Evolutionary conservation across 2,329 filamentous ascomycete genomes (phyloP), one percentile per base, ranked within the genome.

Genomic region (Metarhizium brunneum): DNA sequence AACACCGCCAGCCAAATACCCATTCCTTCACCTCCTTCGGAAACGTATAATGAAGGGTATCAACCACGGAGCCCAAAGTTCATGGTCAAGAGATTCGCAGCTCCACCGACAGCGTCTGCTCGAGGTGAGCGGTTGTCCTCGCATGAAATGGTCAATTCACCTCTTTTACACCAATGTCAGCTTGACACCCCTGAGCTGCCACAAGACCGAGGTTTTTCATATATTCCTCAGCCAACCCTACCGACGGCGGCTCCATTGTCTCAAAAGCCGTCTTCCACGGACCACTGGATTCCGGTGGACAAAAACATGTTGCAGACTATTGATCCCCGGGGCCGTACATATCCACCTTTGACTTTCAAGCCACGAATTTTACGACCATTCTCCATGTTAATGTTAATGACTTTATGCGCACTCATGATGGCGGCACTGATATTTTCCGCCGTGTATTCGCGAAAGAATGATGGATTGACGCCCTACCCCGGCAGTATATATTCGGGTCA

Each of bases 381-480:
- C 50, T 85, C 84, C 14, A 78, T 95, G 61, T 69, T 79, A 2
- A 63, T 79, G 30, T 75, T 89, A 58, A 79, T 84, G 57, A 66
- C 80, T 1, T 66, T 88, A 54, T 86, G 85, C 65, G 62, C 87
- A 2, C 69, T 87, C 38, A 91, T 95, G 83, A 79, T 88, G 49
- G 81, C 79, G 0, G 87, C 78, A 7, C 77, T 96, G 52, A 78
- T 90, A 30, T 86, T 92, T 66, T 84, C 82, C 60, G 88, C 87
- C 56, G 72, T 87, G 40, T 90, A 83, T 72, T 89, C 87, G 11
- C 70, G 76, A 42, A 68, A 71, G 5, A 77, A 85, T 60, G 69
- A 77, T 10, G 90, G 90, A 0, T 73, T 96, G 13, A 84, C 81
- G 65, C 71, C 78, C 3, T 96, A 92, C 67, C 73, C 75, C 38